Evolutionary conservation across 495 filamentous ascomycete species (phyloP).

Genomic region (Paragyromitra xinjiangensis): DNA sequence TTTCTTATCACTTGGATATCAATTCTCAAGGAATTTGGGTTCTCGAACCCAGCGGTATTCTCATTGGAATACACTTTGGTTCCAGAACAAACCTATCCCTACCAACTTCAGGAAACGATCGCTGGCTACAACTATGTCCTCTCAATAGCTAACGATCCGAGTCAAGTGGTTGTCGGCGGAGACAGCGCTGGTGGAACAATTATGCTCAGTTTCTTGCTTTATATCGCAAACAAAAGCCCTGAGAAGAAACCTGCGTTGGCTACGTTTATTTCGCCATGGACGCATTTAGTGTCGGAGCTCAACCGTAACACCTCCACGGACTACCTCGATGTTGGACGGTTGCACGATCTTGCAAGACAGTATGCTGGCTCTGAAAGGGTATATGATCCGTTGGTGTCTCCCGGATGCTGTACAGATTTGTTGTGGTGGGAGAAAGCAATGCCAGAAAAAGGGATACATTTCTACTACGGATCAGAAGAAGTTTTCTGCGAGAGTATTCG

Average conservation of each 20-base stretch:
- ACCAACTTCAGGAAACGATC: conserved; percentile 71
- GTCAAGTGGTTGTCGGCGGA: conserved; percentile 70
- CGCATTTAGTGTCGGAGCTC: conserved; percentile 66
- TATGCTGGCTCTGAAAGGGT: conserved; percentile 66
- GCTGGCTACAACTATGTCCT: conserved; percentile 73
- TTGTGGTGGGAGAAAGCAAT: conserved; percentile 69
- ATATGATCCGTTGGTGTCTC: conserved; percentile 70
- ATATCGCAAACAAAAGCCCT: conserved; percentile 61
- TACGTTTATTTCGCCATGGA: conserved; percentile 70
- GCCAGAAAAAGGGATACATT: conserved; percentile 68
- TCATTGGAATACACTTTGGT: conserved; percentile 80
- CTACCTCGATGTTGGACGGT: conserved; percentile 59
- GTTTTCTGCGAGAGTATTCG: conserved; percentile 72
- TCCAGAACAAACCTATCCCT: conserved; percentile 74
- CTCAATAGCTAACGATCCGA: conserved; percentile 64
- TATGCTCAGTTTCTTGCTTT: conserved; percentile 71
- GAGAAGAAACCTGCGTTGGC: conserved; percentile 64
- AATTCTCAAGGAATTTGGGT: conserved; percentile 67
- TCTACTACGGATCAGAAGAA: conserved; percentile 76
- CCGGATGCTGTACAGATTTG: conserved; percentile 71
- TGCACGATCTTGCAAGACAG: conserved; percentile 71
- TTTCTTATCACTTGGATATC: conserved; percentile 74
- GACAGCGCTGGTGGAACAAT: conserved; percentile 79
- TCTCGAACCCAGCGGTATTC: conserved; percentile 77
- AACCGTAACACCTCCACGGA: conserved; percentile 66